Evolutionary conservation across 1,284 basidiomycete genomes (phyloP), one percentile per base, ranked within the genome.

Genomic region (Ceratobasidium sp.): DNA sequence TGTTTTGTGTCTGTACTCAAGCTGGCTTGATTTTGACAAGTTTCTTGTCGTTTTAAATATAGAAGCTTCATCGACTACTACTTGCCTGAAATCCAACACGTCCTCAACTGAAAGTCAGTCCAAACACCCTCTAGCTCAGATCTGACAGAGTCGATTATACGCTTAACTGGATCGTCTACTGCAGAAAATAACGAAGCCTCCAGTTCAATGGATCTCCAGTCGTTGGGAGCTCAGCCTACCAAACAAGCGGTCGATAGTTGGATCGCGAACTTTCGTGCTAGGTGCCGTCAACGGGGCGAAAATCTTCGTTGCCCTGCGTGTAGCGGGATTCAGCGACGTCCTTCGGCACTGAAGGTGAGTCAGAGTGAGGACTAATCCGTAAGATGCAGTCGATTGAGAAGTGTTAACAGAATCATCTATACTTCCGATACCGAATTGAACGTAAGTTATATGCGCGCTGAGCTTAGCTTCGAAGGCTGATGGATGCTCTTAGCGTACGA

Each of bases 271-370:
- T 66, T 12, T 28, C 38, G 48, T 7, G 65, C 65, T 12, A 23
- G 17, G 5, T 9, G 44, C n/a, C 65, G 65, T 20, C 44, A 66
- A 20, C 23, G 28, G 23, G 62, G 62, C 44, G 42, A 23, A 20
- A 9, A 64, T 10, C n/a, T 66, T 26, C 23, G 26, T 26, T 66
- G 65, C 23, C 65, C 65, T 50, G n/a, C 46, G 17, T 66, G 65
- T 28, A 26, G 46, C 10, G 44, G 46, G n/a, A 12, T 9, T 3
- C 65, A 50, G 15, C 2, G n/a, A 7, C 44, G 65, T 9, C 65
- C 38, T 7, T 3, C 44, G 10, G 23, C 44, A 9, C n/a, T 66
- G 23, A 48, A 12, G 46, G 65, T 66, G n/a, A 38, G 65, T 15
- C 28, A n/a, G 2, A n/a, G 4, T 44, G 17, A 5, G 1, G 38